Evolutionary conservation across 192 early-diverging fungal genomes (phyloP).

Genomic region (Linnemannia zychae): DNA sequence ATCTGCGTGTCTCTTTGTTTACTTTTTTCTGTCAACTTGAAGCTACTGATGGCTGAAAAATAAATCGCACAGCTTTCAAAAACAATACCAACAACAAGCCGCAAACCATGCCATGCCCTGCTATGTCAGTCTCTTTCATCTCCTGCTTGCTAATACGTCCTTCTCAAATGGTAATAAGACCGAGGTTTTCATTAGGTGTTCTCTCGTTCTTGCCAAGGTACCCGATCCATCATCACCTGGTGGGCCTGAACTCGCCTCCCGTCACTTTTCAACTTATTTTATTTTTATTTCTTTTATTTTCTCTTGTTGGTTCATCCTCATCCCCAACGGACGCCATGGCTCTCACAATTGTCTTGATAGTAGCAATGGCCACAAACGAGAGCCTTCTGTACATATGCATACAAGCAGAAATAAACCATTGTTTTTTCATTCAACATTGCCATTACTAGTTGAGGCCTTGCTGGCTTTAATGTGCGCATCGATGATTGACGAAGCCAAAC

Average conservation of each 20-base stretch:
- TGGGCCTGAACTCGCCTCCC: not conserved
- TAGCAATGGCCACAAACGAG: conserved; percentile 9
- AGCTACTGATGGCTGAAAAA: not conserved
- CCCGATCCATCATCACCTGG: not conserved
- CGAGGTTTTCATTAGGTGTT: not conserved
- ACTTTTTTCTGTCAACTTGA: not conserved
- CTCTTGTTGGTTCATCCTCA: not conserved
- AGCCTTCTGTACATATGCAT: not conserved
- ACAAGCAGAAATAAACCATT: too few species aligned
- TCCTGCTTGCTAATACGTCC: not conserved
- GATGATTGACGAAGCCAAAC: too few species aligned
- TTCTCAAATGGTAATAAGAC: not conserved
- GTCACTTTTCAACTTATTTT: not conserved
- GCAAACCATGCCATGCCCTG: not conserved
- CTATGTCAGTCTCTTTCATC: not conserved
- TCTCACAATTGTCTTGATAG: conserved; percentile 2
- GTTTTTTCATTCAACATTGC: too few species aligned
- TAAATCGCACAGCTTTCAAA: not conserved
- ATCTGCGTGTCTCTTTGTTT: not conserved
- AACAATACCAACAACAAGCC: not conserved
- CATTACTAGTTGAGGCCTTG: too few species aligned
- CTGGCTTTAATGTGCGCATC: too few species aligned
- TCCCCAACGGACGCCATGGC: not conserved
- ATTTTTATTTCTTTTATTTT: not conserved
- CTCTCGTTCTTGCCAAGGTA: not conserved